Percentiles rank a stretch among this genome's conserved stretches.
Conservation (phyloP, 805 yeast species). For the Schwanniomyces polymorphus region DNA sequence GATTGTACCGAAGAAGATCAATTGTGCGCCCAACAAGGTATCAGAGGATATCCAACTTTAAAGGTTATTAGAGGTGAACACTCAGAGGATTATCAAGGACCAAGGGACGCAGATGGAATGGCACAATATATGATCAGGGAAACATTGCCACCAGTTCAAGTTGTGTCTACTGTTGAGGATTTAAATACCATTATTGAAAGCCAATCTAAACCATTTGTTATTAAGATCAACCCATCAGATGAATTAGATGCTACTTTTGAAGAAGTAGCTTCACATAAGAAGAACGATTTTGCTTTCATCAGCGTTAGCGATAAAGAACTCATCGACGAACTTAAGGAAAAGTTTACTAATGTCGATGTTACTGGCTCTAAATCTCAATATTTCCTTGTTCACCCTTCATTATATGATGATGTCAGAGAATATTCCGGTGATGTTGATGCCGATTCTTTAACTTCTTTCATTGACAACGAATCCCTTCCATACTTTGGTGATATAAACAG, state of each 20-base stretch:
- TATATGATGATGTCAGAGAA: slow-evolving; percentile 45
- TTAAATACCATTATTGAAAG: slow-evolving; percentile 51
- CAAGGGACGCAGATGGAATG: slow-evolving; percentile 79
- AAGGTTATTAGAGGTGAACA: slow-evolving; percentile 65
- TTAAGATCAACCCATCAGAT: slow-evolving; percentile 44
- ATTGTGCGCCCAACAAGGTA: slow-evolving; percentile 64
- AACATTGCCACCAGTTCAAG: slow-evolving; percentile 66
- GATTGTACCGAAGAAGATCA: slow-evolving; percentile 81
- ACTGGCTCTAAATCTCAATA: slow-evolving; percentile 31
- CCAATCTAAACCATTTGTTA: slow-evolving; percentile 53
- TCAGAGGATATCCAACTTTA: slow-evolving; percentile 83
- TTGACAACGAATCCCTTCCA: slow-evolving; percentile 70
- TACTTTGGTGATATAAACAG: slow-evolving; percentile 86
- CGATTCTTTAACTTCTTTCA: slow-evolving; percentile 45
- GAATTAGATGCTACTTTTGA: slow-evolving; percentile 47
- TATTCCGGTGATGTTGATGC: slow-evolving; percentile 36
- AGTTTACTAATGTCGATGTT: slow-evolving; percentile 23
- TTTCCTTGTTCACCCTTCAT: slow-evolving; percentile 48
- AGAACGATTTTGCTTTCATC: slow-evolving; percentile 65
- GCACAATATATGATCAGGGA: slow-evolving; percentile 77
- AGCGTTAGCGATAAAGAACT: slow-evolving; percentile 37
- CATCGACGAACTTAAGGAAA: slow-evolving; percentile 38
- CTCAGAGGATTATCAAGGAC: slow-evolving; percentile 72
- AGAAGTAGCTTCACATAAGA: slow-evolving; percentile 59
- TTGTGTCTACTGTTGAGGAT: slow-evolving; percentile 43